phyloP scores from a whole-genome alignment of 73 alveolate genomes.

The Stentor coeruleus region DNA sequence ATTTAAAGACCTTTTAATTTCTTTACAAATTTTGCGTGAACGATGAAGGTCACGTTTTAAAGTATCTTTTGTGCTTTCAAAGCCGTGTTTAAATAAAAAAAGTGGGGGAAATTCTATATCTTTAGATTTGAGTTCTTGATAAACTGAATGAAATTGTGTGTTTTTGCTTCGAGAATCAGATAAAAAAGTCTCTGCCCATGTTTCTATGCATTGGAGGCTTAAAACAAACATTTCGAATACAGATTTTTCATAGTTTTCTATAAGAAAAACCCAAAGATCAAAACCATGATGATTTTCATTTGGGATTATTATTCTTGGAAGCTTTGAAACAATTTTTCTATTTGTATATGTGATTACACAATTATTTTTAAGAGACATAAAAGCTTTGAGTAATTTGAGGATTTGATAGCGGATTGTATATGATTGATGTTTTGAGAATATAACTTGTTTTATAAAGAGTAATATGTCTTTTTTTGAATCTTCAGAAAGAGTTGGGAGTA shows the following conservation, averaged over 20 bases:
- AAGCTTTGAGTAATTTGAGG: no score
- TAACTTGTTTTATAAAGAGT: no score
- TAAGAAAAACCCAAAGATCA: neutral
- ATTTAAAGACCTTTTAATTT: no score
- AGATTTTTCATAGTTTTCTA: neutral
- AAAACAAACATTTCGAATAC: neutral
- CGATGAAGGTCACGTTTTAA: neutral
- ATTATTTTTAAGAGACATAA: neutral
- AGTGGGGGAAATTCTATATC: neutral
- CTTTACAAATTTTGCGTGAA: neutral
- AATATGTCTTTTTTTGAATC: neutral
- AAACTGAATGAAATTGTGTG: neutral
- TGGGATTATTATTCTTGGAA: neutral
- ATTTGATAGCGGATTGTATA: neutral
- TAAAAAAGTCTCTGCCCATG: neutral
- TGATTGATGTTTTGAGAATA: neutral
- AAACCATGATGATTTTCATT: neutral
- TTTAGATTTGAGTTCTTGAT: neutral
- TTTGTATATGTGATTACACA: neutral
- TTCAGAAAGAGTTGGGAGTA: neutral
- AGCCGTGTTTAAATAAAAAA: no score
- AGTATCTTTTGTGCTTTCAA: neutral
- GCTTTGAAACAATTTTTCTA: neutral
- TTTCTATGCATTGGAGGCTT: neutral
- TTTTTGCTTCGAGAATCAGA: neutral